These are phyloP conservation scores for Phytophthora kernoviae DNA, from an alignment of 352 stramenopile species.

Conservation along the genomic window DNA sequence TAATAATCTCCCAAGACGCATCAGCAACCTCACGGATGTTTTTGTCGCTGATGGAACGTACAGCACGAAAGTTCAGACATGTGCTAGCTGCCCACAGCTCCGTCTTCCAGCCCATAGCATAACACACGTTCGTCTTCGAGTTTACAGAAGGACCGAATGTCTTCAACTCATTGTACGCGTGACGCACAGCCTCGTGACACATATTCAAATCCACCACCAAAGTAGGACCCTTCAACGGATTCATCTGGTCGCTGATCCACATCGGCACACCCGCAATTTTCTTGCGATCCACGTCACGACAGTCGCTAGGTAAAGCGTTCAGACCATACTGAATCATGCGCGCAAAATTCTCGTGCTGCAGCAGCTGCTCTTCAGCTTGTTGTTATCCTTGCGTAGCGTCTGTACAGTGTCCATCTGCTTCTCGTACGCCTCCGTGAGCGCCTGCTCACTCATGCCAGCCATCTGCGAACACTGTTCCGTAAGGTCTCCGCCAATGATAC, in stretches of 20 bases:
- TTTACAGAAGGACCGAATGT: constrained; percentile 74
- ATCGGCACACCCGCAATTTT: constrained; percentile 73
- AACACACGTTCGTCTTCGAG: constrained; percentile 86
- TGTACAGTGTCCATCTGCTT: constrained; percentile 86
- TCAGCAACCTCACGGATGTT: constrained; percentile 76
- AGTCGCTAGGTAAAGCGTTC: constrained; percentile 78
- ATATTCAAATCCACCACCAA: constrained; percentile 79
- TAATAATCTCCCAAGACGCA: constrained; percentile 87
- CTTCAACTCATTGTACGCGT: constrained; percentile 83
- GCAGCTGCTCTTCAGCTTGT: constrained; percentile 82
- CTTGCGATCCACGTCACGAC: constrained; percentile 77
- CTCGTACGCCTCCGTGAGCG: constrained; percentile 77
- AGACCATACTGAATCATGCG: constrained; percentile 86
- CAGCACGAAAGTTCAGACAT: constrained; percentile 75
- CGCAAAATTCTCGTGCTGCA: constrained; percentile 87
- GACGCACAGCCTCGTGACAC: constrained; percentile 78
- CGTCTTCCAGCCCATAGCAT: constrained; percentile 87
- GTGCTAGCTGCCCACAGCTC: constrained; percentile 81
- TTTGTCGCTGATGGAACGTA: constrained; percentile 65
- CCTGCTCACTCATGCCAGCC: constrained; percentile 81
- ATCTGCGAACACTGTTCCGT: constrained; percentile 83
- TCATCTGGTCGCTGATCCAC: constrained; percentile 87
- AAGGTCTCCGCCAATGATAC: constrained; percentile 78
- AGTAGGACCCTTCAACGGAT: constrained; percentile 72
- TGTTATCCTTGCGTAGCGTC: constrained; percentile 83